Evolutionary conservation across 257 asterid genomes (phyloP).

Genomic region (Gentiana straminea): DNA sequence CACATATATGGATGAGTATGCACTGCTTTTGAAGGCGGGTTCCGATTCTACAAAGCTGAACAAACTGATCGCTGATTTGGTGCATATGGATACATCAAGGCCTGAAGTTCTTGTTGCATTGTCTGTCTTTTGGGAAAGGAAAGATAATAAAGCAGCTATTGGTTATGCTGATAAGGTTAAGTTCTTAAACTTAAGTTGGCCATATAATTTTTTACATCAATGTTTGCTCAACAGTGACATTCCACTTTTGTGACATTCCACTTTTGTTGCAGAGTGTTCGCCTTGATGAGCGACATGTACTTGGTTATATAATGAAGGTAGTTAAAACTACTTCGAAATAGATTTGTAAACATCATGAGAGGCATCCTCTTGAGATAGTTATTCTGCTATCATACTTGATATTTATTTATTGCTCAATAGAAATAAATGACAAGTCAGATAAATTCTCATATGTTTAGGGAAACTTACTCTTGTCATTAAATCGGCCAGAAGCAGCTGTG

Average conservation of each 20-base stretch:
- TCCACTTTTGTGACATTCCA: slow-evolving; percentile 14
- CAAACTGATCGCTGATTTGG: slow-evolving; percentile 76
- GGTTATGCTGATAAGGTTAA: slow-evolving; percentile 82
- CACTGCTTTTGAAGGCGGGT: slow-evolving; percentile 90
- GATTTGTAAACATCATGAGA: not conserved
- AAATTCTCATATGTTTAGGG: slow-evolving; percentile 42
- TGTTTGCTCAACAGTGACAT: slow-evolving; percentile 11
- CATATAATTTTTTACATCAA: not conserved
- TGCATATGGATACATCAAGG: slow-evolving; percentile 70
- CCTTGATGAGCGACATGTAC: slow-evolving; percentile 82
- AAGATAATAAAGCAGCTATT: slow-evolving; percentile 83
- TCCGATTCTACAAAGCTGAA: slow-evolving; percentile 66
- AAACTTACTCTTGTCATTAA: slow-evolving; percentile 71
- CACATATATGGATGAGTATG: slow-evolving; percentile 98
- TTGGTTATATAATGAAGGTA: slow-evolving; percentile 95
- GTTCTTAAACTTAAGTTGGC: slow-evolving; percentile 12
- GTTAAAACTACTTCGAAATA: not conserved
- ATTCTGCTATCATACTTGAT: not conserved
- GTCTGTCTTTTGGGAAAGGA: slow-evolving; percentile 88
- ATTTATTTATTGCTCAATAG: not conserved
- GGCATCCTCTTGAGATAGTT: not conserved
- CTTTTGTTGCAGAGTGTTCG: slow-evolving; percentile 63
- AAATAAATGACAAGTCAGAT: not conserved
- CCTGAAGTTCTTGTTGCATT: slow-evolving; percentile 96
- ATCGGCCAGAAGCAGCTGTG: slow-evolving; percentile 86